Evolutionary conservation across 192 early-diverging fungal species (phyloP).

Genomic region (Coemansia sp.): DNA sequence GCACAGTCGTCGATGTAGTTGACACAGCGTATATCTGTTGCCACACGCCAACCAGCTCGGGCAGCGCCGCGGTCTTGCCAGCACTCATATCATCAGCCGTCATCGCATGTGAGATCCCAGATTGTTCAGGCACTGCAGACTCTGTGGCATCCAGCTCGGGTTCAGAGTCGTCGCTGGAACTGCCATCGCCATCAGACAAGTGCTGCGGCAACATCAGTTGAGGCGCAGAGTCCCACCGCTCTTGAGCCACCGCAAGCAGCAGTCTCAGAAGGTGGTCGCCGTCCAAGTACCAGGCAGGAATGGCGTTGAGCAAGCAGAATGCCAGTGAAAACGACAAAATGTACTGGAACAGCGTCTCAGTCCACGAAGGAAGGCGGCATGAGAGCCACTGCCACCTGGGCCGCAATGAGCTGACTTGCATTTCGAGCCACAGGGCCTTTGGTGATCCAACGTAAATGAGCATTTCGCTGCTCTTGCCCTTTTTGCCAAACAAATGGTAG

Average conservation of each 20-base stretch:
- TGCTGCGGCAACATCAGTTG: too few species aligned
- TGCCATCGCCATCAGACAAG: neutral
- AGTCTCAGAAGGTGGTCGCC: conserved; percentile 33
- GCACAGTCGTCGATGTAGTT: conserved; percentile 18
- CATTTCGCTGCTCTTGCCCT: neutral
- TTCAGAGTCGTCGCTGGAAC: neutral
- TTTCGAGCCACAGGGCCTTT: conserved; percentile 30
- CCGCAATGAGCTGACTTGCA: conserved; percentile 37
- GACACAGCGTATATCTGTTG: neutral
- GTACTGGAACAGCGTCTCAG: conserved; percentile 38
- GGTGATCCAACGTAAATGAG: conserved; percentile 35
- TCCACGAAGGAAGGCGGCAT: conserved; percentile 11
- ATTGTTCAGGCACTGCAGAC: neutral
- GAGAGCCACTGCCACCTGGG: conserved; percentile 25
- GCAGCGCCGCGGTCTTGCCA: neutral
- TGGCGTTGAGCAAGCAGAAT: conserved; percentile 39
- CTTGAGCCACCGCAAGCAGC: conserved; percentile 5
- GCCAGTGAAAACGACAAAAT: conserved; percentile 43
- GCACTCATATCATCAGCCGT: neutral
- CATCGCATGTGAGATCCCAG: neutral
- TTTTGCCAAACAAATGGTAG: neutral
- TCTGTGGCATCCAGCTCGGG: neutral
- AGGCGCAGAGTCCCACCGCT: neutral
- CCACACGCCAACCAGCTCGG: neutral
- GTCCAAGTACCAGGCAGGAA: conserved; percentile 41